These are phyloP conservation scores for Botrytis cinerea DNA, from an alignment of 2,329 filamentous ascomycete species.

Conservation along the genomic window DNA sequence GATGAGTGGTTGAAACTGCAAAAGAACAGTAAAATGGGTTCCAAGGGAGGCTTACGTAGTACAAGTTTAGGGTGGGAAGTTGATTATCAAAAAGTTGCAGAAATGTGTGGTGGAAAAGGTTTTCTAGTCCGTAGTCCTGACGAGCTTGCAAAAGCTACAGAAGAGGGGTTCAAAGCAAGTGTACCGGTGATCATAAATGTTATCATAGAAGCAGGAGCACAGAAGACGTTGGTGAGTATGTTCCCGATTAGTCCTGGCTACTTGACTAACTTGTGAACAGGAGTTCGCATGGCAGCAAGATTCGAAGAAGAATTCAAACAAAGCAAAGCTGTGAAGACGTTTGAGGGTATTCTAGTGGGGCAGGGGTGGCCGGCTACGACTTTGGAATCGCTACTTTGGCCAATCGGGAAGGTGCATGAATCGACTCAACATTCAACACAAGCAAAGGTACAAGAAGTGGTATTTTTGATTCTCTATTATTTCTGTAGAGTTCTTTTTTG, in stretches of 20 bases:
- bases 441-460: neutral
- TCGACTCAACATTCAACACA: neutral
- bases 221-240: conserved; percentile 44
- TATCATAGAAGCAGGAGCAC: conserved; percentile 53
- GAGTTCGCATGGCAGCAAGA: conserved; percentile 40
- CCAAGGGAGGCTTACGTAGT: conserved; percentile 47
- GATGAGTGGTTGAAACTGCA: conserved; percentile 50
- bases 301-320: conserved; percentile 38
- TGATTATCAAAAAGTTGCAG: conserved; percentile 55
- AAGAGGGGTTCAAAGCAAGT: conserved; percentile 50
- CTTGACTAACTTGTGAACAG: conserved; percentile 28
- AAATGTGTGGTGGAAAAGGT: conserved; percentile 56
- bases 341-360: neutral
- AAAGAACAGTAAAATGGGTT: conserved; percentile 41
- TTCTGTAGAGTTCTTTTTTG: neutral
- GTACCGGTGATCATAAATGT: conserved; percentile 57
- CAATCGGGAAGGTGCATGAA: conserved; percentile 7
- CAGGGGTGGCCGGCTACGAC: neutral
- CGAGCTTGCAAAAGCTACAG: conserved; percentile 53
- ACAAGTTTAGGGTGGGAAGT: conserved; percentile 56
- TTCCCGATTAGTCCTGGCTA: neutral
- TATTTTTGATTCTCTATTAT: neutral
- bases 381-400: neutral
- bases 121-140: conserved; percentile 53
- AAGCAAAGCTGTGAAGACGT: conserved; percentile 20